These are phyloP conservation scores for Colletotrichum zoysiae DNA, from an alignment of 2,329 filamentous ascomycete genomes.

Conservation along the genomic window DNA sequence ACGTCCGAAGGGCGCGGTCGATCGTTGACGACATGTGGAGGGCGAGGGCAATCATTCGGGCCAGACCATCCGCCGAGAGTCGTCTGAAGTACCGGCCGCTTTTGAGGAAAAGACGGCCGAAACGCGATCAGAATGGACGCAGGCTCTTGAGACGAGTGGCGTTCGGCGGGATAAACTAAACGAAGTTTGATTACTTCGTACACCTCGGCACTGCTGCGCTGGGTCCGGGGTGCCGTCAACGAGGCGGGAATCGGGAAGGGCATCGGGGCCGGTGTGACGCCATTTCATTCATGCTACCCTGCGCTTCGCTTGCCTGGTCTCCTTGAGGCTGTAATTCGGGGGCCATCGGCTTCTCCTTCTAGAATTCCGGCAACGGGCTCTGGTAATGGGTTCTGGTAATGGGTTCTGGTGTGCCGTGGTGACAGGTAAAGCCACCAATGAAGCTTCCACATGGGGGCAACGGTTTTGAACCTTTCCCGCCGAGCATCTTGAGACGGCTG, in stretches of 20 bases:
- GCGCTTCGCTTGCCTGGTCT: neutral
- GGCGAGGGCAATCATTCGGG: neutral
- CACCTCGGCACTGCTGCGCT: slow-evolving; percentile 2
- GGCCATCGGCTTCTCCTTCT: neutral
- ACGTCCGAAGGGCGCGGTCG: neutral
- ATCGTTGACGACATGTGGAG: neutral
- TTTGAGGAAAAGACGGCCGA: neutral
- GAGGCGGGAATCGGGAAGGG: slow-evolving; percentile 1
- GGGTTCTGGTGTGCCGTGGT: neutral
- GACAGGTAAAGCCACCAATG: neutral
- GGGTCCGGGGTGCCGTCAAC: neutral
- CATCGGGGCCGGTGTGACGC: neutral
- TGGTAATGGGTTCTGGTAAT: neutral
- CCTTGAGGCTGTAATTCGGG: no score
- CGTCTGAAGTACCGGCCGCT: slow-evolving; percentile 20
- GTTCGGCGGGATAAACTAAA: slow-evolving; percentile 14
- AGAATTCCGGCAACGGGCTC: no score
- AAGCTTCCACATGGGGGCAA: neutral
- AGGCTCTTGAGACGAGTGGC: slow-evolving; percentile 11
- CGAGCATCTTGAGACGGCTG: neutral
- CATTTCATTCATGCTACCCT: neutral
- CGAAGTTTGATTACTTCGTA: neutral
- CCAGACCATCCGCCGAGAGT: slow-evolving; percentile 1
- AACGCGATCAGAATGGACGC: neutral
- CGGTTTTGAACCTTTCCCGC: no score